Percentiles rank a stretch among this genome's conserved stretches.
These are phyloP conservation scores for Nakaseomyces glabratus DNA, from an alignment of 1,139 yeast species.

Conservation along the genomic window DNA sequence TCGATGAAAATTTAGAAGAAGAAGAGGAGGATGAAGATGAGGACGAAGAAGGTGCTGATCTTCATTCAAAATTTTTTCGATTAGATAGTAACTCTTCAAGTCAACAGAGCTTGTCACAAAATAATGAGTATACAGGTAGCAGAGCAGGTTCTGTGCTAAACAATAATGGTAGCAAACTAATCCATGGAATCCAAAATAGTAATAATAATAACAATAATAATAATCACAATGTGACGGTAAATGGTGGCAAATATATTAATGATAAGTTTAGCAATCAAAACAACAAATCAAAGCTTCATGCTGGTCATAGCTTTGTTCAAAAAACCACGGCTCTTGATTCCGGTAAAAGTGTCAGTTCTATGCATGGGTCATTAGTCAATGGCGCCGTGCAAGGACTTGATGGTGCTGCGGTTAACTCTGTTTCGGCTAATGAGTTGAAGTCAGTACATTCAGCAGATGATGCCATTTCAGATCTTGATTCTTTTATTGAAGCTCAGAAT, in stretches of 20 bases:
- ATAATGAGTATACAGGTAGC: neutral
- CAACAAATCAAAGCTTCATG: neutral
- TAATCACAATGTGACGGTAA: slow-evolving; percentile 6
- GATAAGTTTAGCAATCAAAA: neutral
- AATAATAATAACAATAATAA: slow-evolving; percentile 7
- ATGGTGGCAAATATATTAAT: slow-evolving; percentile 3
- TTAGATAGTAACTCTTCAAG: slow-evolving; percentile 10
- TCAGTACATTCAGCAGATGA: slow-evolving; percentile 13
- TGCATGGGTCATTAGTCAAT: neutral
- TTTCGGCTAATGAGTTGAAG: slow-evolving; percentile 6
- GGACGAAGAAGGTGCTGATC: slow-evolving; percentile 25
- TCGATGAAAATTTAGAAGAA: slow-evolving; percentile 27
- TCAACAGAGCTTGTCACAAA: neutral
- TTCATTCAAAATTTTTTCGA: slow-evolving; percentile 21
- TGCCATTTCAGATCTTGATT: slow-evolving; percentile 27
- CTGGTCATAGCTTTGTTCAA: slow-evolving; percentile 3
- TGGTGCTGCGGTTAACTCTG: neutral
- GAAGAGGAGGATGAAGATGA: slow-evolving; percentile 30
- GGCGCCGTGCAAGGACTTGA: neutral
- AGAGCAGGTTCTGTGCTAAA: slow-evolving; percentile 4
- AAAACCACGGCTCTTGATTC: neutral
- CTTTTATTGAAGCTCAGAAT: slow-evolving; percentile 28
- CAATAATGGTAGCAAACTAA: slow-evolving; percentile 9
- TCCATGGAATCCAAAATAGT: neutral
- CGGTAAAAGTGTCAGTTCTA: slow-evolving; percentile 1